A percentile compares a stretch with the other conserved stretches of the same genome.
Evolutionary conservation across 176 grass and related monocot genomes (phyloP).

Genomic region (Bolboschoenus planiculmis): DNA sequence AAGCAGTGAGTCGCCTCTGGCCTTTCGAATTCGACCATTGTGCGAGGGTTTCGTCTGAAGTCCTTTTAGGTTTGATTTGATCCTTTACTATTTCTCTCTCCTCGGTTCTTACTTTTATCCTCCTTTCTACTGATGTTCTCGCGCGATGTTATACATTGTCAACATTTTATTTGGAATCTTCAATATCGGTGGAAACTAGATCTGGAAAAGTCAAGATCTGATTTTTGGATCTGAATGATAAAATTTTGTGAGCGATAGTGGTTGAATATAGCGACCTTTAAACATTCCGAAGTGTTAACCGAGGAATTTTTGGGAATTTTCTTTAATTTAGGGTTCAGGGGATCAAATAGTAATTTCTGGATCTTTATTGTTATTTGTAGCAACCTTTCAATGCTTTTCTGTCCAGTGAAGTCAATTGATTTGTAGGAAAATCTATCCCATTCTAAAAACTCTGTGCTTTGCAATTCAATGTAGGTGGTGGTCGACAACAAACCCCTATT

Average conservation of each 20-base stretch:
- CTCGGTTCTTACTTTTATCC: background rate
- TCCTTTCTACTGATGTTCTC: background rate
- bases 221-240: background rate
- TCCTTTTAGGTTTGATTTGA: background rate
- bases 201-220: slow-evolving; percentile 10
- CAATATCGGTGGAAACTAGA: background rate
- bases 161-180: background rate
- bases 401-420: background rate
- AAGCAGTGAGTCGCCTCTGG: background rate
- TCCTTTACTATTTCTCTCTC: background rate
- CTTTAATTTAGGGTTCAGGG: background rate
- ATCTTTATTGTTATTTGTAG: background rate
- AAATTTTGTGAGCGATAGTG: background rate
- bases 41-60: background rate
- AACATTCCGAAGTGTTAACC: background rate
- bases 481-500: background rate
- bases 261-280: background rate
- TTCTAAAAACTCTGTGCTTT: background rate
- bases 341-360: background rate
- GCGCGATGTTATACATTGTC: background rate
- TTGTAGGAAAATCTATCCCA: background rate
- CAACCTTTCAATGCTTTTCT: background rate
- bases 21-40: background rate
- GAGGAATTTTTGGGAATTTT: background rate
- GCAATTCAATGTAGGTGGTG: slow-evolving; percentile 15